Evolutionary conservation across 2,329 filamentous ascomycete species (phyloP).

Genomic region (Didymosphaeria variabile): DNA sequence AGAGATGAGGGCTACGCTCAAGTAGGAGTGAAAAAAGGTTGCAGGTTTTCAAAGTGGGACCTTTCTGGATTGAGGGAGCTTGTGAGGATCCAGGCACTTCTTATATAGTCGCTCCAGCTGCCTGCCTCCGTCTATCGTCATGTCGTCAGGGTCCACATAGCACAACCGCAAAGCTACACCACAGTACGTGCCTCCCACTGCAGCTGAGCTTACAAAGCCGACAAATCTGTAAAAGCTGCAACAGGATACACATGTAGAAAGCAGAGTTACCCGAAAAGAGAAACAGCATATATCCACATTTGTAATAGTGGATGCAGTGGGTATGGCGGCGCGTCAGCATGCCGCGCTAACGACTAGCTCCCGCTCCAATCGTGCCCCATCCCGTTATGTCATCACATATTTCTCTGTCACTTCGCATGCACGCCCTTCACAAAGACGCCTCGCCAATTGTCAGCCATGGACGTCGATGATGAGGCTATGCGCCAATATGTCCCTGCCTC

Average conservation of each 20-base stretch:
- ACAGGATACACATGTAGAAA: background rate
- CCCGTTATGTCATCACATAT: constrained; percentile 10
- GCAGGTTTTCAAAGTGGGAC: background rate
- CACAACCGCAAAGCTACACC: background rate
- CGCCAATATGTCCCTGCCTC: constrained; percentile 79
- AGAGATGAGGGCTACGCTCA: background rate
- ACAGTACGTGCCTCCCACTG: background rate
- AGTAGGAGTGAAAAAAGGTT: background rate
- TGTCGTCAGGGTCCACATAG: background rate
- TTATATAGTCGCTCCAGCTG: constrained; percentile 2
- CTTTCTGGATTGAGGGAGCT: background rate
- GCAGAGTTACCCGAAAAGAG: constrained; percentile 6
- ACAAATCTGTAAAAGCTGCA: background rate
- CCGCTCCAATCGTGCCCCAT: background rate
- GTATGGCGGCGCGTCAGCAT: background rate
- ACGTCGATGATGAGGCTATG: constrained; percentile 70
- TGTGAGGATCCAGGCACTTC: background rate
- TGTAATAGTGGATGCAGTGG: background rate
- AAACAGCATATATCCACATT: constrained; percentile 12
- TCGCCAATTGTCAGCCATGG: constrained; percentile 24
- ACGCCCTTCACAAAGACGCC: constrained; percentile 6
- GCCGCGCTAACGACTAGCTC: constrained; percentile 1
- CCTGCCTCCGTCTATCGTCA: background rate
- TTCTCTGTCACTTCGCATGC: constrained; percentile 2
- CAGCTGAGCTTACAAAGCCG: constrained; percentile 6